Evolutionary conservation across 1,284 basidiomycete species (phyloP), one percentile per base, ranked within the genome.

Genomic region (Mycosarcoma mackinlayi): DNA sequence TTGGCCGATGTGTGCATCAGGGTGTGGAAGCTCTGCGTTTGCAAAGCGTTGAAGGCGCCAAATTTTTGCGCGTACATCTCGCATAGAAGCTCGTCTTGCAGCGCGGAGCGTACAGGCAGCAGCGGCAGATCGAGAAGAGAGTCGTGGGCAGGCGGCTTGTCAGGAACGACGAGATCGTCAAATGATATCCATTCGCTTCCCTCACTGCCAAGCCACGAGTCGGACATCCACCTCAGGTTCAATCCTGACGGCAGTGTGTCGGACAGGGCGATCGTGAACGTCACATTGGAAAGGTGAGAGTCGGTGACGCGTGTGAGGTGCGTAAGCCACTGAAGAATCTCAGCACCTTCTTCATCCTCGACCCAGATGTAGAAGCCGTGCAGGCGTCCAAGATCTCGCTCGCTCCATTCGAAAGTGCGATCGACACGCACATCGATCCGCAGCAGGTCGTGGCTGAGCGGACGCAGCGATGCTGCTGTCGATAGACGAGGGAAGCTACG

Each of bases 281-380:
- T 54, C n/a, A 67, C 56, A 35, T 35, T 70, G 24, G 65, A 68
- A 4, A 23, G 89, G 79, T 28, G 94, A 89, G 54, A 53, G 41
- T 67, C 63, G 13, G 30, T 62, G 39, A 60, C 52, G 0, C 57
- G 47, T 3, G 58, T 61, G 16, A 77, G 58, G 31, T 71, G 67
- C 10, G 67, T 42, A 1, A 89, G 85, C 69, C 91, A 87, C 78
- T 96, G 92, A n/a, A 95, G 86, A 74, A 98, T 96, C 35, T 88
- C 87, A 18, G 87, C 77, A 9, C 89, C 91, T 40, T 91, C 87
- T 30, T 90, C 87, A 77, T 95, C 93, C 84, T 98, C 94, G 6
- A 97, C 86, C 95, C 96, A 98, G 45, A 98, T 84, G 89, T 93
- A 96, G 84, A 98, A 97, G 1, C 93, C 91, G 83, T 98, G 93